Evolutionary conservation across 495 filamentous ascomycete species (phyloP).

Genomic region (Aspergillus bridgeri): DNA sequence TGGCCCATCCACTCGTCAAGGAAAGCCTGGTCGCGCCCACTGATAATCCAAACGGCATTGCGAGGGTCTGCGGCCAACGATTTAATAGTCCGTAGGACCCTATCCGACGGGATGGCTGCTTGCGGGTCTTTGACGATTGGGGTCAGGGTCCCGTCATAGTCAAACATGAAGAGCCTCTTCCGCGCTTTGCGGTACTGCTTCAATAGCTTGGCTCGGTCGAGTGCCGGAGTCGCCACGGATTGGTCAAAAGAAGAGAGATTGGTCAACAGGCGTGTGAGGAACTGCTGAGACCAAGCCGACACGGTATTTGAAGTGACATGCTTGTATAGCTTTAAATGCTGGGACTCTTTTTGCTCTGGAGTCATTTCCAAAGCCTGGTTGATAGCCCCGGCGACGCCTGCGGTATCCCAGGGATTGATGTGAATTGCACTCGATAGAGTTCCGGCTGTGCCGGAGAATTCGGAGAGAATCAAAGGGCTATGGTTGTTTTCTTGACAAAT

Average conservation of each 20-base stretch:
- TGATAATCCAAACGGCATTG: slow-evolving; percentile 97
- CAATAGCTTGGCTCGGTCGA: slow-evolving; percentile 68
- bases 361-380: slow-evolving; percentile 74
- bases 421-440: slow-evolving; percentile 81
- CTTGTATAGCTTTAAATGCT: slow-evolving; percentile 60
- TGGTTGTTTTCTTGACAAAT: slow-evolving; percentile 82
- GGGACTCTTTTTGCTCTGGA: slow-evolving; percentile 51
- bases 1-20: slow-evolving; percentile 82
- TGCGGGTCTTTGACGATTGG: slow-evolving; percentile 88
- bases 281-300: slow-evolving; percentile 75
- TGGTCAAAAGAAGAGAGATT: slow-evolving; percentile 74
- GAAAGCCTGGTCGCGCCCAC: slow-evolving; percentile 86
- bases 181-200: slow-evolving; percentile 65
- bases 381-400: slow-evolving; percentile 75
- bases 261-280: slow-evolving; percentile 68
- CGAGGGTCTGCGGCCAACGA: slow-evolving; percentile 70
- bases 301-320: slow-evolving; percentile 83
- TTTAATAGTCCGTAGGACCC: slow-evolving; percentile 73
- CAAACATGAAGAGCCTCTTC: slow-evolving; percentile 90
- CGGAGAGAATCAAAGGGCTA: slow-evolving; percentile 85
- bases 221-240: slow-evolving; percentile 70
- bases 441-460: slow-evolving; percentile 91
- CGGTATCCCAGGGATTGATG: slow-evolving; percentile 91
- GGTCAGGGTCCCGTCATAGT: slow-evolving; percentile 98
- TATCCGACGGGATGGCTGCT: slow-evolving; percentile 80